Conservation (phyloP, 1,284 basidiomycete genomes). For the Rhizoctonia solani region DNA sequence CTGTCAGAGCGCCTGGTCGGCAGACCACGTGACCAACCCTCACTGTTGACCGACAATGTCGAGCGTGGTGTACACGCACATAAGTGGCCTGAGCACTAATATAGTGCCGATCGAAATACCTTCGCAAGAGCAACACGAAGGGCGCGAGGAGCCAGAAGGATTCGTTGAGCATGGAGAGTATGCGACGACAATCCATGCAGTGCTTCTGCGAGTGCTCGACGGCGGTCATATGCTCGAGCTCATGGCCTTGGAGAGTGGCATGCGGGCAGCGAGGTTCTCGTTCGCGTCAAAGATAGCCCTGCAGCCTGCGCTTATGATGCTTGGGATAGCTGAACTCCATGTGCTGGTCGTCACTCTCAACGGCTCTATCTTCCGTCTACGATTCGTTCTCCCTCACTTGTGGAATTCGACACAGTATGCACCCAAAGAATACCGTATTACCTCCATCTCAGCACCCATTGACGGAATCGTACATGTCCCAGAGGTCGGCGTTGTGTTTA, state of each 20-base stretch:
- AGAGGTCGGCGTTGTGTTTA: conserved; percentile 66
- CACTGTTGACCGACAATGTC: conserved; percentile 32
- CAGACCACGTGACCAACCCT: conserved; percentile 8
- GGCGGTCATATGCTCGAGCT: conserved; percentile 78
- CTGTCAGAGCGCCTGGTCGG: too few relatives aligned
- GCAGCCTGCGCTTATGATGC: conserved; percentile 66
- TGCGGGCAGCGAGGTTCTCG: conserved; percentile 71
- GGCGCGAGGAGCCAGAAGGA: conserved; percentile 6
- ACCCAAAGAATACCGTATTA: conserved; percentile 70
- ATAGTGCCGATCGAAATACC: conserved; percentile 11
- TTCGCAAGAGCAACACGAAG: conserved; percentile 5
- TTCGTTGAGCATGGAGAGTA: conserved; percentile 31
- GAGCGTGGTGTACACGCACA: conserved; percentile 33
- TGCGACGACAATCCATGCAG: conserved; percentile 31
- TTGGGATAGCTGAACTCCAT: conserved; percentile 65
- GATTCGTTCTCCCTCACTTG: conserved; percentile 57
- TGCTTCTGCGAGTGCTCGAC: conserved; percentile 76
- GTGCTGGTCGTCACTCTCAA: conserved; percentile 68
- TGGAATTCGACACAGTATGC: conserved; percentile 45
- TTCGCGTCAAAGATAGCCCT: conserved; percentile 75
- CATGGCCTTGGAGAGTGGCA: conserved; percentile 64
- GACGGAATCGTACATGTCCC: conserved; percentile 68
- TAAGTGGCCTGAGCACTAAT: conserved; percentile 15
- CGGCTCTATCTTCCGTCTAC: conserved; percentile 77
- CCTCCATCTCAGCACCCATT: conserved; percentile 53